phyloP scores from a whole-genome alignment of 352 stramenopile species.

The Globisporangium camurandrum region DNA sequence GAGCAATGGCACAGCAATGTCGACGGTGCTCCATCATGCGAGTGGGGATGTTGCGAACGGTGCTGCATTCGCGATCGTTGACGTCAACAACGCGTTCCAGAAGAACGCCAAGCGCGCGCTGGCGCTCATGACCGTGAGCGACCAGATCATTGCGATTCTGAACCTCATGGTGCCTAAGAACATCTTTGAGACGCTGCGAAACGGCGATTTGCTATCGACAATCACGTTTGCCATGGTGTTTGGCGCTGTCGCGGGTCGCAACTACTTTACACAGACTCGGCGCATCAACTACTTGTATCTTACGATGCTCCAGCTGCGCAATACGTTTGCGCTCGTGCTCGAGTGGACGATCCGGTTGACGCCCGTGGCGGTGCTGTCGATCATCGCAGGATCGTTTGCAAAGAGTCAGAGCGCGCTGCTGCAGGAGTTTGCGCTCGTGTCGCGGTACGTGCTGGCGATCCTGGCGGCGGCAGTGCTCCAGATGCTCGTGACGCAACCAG shows the following conservation, averaged over 20 bases:
- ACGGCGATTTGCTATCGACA: conserved; percentile 47
- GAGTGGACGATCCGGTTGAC: conserved; percentile 63
- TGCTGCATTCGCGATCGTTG: conserved; percentile 29
- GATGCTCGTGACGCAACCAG: conserved; percentile 43
- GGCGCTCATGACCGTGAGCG: conserved; percentile 40
- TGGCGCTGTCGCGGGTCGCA: conserved; percentile 42
- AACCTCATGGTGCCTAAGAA: conserved; percentile 55
- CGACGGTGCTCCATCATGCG: no score
- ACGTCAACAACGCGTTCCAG: conserved; percentile 42
- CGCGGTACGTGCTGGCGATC: conserved; percentile 42
- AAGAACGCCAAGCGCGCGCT: conserved; percentile 31
- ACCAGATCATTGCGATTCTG: conserved; percentile 51
- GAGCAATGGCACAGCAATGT: conserved; percentile 3
- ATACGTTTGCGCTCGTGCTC: conserved; percentile 63
- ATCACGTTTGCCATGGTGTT: conserved; percentile 70
- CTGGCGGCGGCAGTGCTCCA: conserved; percentile 29
- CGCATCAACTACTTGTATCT: conserved; percentile 61
- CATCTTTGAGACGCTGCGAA: conserved; percentile 41
- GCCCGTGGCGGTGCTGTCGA: conserved; percentile 53
- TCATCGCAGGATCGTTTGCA: conserved; percentile 53
- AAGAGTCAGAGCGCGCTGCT: conserved; percentile 33
- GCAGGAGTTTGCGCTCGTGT: conserved; percentile 34
- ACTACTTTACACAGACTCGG: conserved; percentile 51
- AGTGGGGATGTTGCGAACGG: conserved; percentile 13
- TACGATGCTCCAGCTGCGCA: conserved; percentile 55